These are phyloP conservation scores for Trichosporon faecale DNA, from an alignment of 1,284 basidiomycete species.

Conservation along the genomic window DNA sequence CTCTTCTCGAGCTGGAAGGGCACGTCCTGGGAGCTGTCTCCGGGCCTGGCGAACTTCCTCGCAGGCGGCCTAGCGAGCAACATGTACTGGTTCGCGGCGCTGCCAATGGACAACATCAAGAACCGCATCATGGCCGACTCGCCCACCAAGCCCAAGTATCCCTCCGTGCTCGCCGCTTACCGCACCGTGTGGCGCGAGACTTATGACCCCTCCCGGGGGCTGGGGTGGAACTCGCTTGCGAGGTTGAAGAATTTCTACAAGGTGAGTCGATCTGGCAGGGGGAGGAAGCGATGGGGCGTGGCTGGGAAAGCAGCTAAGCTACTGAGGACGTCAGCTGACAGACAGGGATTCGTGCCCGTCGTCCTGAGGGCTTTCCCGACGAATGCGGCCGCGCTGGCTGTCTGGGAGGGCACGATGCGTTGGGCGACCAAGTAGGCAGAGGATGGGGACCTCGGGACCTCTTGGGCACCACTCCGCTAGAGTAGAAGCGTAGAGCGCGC, in stretches of 20 bases:
- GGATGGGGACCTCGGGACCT: background rate
- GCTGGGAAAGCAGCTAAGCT: background rate
- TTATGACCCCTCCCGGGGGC: constrained; percentile 30
- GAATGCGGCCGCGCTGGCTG: constrained; percentile 50
- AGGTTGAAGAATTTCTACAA: constrained; percentile 48
- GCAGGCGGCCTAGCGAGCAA: constrained; percentile 53
- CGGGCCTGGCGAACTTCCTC: constrained; percentile 44
- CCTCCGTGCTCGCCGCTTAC: constrained; percentile 44
- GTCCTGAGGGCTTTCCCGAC: constrained; percentile 51
- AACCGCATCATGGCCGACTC: constrained; percentile 51
- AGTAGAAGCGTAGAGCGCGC: background rate
- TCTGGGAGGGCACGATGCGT: constrained; percentile 52
- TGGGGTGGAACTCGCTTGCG: constrained; percentile 40
- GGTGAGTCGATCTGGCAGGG: constrained; percentile 29
- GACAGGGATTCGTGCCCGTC: constrained; percentile 49
- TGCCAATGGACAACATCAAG: constrained; percentile 51
- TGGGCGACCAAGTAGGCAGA: constrained; percentile 20
- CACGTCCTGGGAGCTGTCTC: constrained; percentile 48
- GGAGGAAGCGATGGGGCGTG: too few species aligned
- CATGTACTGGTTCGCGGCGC: constrained; percentile 47
- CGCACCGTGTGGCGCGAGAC: constrained; percentile 43
- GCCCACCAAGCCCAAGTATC: constrained; percentile 44
- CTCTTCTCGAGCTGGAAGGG: constrained; percentile 47
- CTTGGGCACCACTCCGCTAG: background rate
- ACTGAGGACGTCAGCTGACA: constrained; percentile 15